Evolutionary conservation across 179 eudicot species (phyloP).

Genomic region (Drosera spatulata): DNA sequence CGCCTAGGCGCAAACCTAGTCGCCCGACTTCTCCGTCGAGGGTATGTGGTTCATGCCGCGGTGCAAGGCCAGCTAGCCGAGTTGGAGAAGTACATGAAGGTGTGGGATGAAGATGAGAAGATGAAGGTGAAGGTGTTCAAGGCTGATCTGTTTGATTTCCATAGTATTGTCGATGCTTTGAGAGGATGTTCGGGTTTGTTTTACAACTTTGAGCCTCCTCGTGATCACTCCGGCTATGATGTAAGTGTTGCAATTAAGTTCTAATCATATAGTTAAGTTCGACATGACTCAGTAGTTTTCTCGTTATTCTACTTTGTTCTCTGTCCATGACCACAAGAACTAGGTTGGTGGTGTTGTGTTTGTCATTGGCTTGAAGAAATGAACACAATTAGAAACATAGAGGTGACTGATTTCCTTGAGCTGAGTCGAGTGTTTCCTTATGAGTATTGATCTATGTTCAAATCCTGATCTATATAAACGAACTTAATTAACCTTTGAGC

Average conservation of each 20-base stretch:
- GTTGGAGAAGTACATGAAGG: slow-evolving; percentile 11
- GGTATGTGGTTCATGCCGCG: slow-evolving; percentile 50
- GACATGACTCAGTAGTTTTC: not conserved
- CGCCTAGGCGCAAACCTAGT: slow-evolving; percentile 38
- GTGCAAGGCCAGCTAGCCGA: slow-evolving; percentile 33
- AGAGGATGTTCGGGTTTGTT: slow-evolving; percentile 53
- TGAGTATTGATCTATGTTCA: no score
- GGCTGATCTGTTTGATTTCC: slow-evolving; percentile 45
- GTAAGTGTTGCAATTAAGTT: slow-evolving; percentile 19
- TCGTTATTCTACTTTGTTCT: not conserved
- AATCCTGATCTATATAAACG: no score
- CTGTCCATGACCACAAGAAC: no score
- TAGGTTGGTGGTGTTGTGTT: no score
- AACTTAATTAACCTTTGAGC: no score
- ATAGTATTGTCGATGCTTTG: slow-evolving; percentile 44
- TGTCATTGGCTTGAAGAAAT: no score
- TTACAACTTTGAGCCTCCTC: slow-evolving; percentile 47
- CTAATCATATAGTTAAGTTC: no score
- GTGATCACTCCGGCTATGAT: slow-evolving; percentile 43
- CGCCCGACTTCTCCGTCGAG: slow-evolving; percentile 35
- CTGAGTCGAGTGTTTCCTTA: no score
- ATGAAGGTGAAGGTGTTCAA: slow-evolving; percentile 38
- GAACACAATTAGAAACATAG: no score
- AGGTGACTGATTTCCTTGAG: no score
- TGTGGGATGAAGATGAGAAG: slow-evolving; percentile 12